These are phyloP conservation scores for Pleoardoris graminearum DNA, from an alignment of 2,329 filamentous ascomycete species.

Conservation along the genomic window DNA sequence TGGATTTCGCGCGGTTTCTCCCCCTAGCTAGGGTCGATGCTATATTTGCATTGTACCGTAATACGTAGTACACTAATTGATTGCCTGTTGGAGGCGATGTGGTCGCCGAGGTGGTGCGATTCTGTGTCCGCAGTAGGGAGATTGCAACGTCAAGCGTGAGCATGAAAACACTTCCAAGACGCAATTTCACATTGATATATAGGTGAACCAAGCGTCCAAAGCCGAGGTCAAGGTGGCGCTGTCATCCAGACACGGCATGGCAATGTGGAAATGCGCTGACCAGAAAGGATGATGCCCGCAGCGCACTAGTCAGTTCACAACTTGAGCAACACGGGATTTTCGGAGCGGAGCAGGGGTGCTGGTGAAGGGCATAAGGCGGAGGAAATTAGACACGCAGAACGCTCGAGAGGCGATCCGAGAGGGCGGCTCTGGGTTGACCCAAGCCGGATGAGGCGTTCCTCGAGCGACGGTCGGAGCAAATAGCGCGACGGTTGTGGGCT, in stretches of 20 bases:
- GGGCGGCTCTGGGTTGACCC: slow-evolving; percentile 12
- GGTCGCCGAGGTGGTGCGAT: neutral
- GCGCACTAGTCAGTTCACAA: slow-evolving; percentile 1
- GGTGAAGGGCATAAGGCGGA: neutral
- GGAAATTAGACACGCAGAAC: neutral
- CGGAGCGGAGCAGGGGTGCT: neutral
- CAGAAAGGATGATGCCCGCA: neutral
- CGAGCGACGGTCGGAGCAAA: neutral
- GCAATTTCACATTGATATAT: too few relatives aligned
- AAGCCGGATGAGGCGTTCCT: slow-evolving; percentile 18
- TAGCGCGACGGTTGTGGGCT: neutral
- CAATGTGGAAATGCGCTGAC: neutral
- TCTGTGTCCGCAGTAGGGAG: neutral
- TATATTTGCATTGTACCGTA: neutral
- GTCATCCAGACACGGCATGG: neutral
- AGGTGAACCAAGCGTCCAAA: neutral
- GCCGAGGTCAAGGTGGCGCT: neutral
- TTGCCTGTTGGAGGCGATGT: neutral
- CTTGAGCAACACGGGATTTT: neutral
- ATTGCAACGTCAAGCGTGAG: too few relatives aligned
- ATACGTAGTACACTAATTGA: neutral
- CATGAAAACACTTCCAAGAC: too few relatives aligned
- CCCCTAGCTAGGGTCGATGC: too few relatives aligned
- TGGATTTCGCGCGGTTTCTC: too few relatives aligned
- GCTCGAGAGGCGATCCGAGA: slow-evolving; percentile 7